Conservation (phyloP, 306 rosid species). For the Canavalia gladiata region DNA sequence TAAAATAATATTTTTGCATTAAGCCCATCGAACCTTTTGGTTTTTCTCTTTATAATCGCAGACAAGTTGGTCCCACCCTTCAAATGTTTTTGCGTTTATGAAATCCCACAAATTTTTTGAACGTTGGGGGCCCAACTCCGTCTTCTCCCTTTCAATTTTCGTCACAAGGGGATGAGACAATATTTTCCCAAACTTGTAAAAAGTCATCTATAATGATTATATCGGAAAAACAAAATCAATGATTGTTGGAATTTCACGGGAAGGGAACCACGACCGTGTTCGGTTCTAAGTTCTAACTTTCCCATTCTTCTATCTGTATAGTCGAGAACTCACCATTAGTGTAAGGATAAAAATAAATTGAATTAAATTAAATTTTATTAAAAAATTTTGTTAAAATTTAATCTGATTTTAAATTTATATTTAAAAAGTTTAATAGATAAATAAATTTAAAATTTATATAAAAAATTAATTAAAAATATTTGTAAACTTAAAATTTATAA, state of each 20-base stretch:
- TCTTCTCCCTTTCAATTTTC: neutral
- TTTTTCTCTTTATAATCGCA: neutral
- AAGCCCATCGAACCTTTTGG: neutral
- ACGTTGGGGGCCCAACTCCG: conserved; percentile 57
- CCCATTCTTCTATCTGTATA: neutral
- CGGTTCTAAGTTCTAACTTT: neutral
- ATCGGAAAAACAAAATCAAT: neutral
- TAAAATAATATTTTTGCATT: conserved; percentile 52
- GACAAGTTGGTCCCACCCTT: conserved; percentile 45
- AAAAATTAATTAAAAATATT: too few relatives aligned
- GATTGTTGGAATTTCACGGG: conserved; percentile 37
- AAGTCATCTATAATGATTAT: conserved; percentile 40
- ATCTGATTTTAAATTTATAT: too few relatives aligned
- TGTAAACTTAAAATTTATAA: too few relatives aligned
- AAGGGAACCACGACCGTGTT: neutral
- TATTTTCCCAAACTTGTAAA: conserved; percentile 42
- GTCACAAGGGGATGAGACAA: neutral
- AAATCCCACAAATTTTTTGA: conserved; percentile 46
- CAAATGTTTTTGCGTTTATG: neutral
- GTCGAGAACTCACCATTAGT: too few relatives aligned
- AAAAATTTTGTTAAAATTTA: too few relatives aligned
- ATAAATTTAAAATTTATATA: too few relatives aligned
- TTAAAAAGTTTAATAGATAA: too few relatives aligned
- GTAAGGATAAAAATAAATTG: too few relatives aligned
- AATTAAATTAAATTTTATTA: too few relatives aligned